Percentiles rank a stretch among this genome's conserved stretches.
phyloP scores from a whole-genome alignment of 2,329 filamentous ascomycete species.

The Teratosphaeriaceae sp. region DNA sequence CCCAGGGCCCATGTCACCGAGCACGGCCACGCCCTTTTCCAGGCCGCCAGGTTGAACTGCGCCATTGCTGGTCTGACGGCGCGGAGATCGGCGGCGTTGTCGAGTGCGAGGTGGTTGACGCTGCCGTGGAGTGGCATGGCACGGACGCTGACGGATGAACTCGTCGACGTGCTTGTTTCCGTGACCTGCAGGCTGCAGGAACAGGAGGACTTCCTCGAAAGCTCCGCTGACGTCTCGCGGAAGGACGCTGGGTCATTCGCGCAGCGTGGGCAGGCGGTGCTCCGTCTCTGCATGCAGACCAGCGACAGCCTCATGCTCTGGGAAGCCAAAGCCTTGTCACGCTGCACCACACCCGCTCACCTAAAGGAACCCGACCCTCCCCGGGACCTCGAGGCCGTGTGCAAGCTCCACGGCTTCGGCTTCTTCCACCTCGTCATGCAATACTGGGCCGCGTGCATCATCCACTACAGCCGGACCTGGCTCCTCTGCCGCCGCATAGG shows the following conservation, averaged over 20 bases:
- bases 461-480: background rate
- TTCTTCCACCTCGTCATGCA: conserved; percentile 1
- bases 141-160: background rate
- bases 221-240: no score
- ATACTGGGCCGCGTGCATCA: background rate
- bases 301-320: background rate
- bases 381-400: background rate
- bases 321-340: background rate
- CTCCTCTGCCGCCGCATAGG: no score
- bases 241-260: no score
- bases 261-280: background rate
- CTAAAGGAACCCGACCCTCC: no score
- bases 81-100: background rate
- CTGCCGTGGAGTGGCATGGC: background rate
- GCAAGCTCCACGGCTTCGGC: background rate
- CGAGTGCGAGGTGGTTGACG: background rate
- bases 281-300: background rate
- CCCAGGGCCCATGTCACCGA: background rate
- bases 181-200: background rate
- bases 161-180: background rate
- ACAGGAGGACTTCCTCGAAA: background rate
- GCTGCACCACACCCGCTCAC: no score
- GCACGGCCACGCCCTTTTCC: background rate
- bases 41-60: background rate
- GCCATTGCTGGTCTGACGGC: background rate